phyloP scores from a whole-genome alignment of 306 rosid genomes.

The Begonia loranthoides region DNA sequence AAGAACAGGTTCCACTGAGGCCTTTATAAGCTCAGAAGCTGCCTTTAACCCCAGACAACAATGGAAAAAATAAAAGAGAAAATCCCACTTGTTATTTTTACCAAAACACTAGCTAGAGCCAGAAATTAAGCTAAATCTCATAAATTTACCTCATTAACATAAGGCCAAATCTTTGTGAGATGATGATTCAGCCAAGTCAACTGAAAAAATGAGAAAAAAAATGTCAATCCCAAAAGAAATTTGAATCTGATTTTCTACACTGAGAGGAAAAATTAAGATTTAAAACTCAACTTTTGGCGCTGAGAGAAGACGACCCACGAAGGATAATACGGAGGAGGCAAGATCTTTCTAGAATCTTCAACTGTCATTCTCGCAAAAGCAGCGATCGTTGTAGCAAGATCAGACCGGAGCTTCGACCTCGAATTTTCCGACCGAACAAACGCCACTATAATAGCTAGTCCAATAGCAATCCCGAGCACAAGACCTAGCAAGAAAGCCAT shows the following conservation, averaged over 20 bases:
- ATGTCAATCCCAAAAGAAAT: conserved; percentile 6
- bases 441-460: conserved; percentile 39
- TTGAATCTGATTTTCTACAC: neutral
- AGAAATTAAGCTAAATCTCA: neutral
- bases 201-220: conserved; percentile 23
- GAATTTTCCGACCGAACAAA: conserved; percentile 61
- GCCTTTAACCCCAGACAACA: conserved; percentile 29
- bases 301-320: conserved; percentile 89
- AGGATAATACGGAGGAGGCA: conserved; percentile 67
- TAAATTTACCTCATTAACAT: conserved; percentile 54
- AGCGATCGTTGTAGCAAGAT: conserved; percentile 63
- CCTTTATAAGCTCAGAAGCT: conserved; percentile 85
- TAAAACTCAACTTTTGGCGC: conserved; percentile 58
- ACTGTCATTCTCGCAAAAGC: conserved; percentile 77
- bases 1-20: conserved; percentile 68
- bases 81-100: no score
- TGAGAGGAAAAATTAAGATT: neutral
- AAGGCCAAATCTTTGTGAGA: conserved; percentile 93
- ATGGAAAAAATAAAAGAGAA: neutral
- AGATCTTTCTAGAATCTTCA: conserved; percentile 74
- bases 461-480: conserved; percentile 49
- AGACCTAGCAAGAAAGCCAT: conserved; percentile 85
- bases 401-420: conserved; percentile 51
- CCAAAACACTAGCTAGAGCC: neutral
- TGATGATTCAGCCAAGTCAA: conserved; percentile 74